Evolutionary conservation across 768 basidiomycete genomes (phyloP).

Genomic region (Lenzites betulinus): DNA sequence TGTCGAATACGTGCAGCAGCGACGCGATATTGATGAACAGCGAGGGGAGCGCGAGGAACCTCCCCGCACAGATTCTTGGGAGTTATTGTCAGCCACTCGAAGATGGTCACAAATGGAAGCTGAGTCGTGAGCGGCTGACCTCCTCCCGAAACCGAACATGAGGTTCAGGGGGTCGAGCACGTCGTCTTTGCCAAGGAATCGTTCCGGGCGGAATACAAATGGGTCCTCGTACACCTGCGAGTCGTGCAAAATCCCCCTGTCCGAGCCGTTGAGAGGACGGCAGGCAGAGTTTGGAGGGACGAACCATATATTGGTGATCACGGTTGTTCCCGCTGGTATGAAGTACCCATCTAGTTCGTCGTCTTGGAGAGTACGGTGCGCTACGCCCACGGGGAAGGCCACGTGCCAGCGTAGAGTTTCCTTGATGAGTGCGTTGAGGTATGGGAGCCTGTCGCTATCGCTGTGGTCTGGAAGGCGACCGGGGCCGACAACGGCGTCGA

Average conservation of each 20-base stretch:
- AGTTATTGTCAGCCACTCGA: not conserved
- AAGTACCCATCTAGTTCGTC: conserved; percentile 26
- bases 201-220: conserved; percentile 8
- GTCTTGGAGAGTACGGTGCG: conserved; percentile 22
- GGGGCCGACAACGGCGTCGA: conserved; percentile 30
- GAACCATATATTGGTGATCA: conserved; percentile 31
- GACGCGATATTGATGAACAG: conserved; percentile 49
- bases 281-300: conserved; percentile 13
- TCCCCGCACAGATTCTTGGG: conserved; percentile 48
- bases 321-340: conserved; percentile 28
- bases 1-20: conserved; percentile 45
- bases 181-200: conserved; percentile 11
- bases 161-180: not conserved
- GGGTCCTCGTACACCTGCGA: conserved; percentile 10
- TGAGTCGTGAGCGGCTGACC: not conserved
- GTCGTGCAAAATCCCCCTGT: conserved; percentile 11
- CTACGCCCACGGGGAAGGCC: conserved; percentile 31
- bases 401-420: conserved; percentile 38
- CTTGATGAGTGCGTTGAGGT: conserved; percentile 25
- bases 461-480: conserved; percentile 23
- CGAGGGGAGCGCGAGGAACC: conserved; percentile 46
- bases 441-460: conserved; percentile 24
- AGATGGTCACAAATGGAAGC: not conserved
- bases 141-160: conserved; percentile 17
- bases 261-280: not conserved